Conservation (phyloP, 2,329 filamentous ascomycete species). For the Acephala macrosclerotiorum region DNA sequence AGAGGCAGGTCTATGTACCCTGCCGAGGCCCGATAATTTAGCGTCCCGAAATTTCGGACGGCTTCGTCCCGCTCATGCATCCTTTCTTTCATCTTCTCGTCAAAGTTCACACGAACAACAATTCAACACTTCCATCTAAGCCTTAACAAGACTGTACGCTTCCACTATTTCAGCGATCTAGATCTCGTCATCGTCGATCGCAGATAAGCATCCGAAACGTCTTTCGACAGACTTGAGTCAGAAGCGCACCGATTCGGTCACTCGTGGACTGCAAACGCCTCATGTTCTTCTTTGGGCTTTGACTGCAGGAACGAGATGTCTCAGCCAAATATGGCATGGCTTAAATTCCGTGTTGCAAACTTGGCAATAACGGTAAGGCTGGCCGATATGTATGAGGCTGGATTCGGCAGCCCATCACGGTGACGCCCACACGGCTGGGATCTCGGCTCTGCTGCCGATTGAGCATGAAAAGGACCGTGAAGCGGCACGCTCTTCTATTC, state of each 20-base stretch:
- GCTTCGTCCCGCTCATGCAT: not conserved
- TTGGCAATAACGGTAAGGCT: conserved; percentile 4
- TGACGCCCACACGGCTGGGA: not conserved
- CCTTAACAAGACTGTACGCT: no score
- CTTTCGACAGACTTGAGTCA: no score
- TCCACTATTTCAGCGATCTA: no score
- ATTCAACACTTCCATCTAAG: no score
- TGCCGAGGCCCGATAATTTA: not conserved
- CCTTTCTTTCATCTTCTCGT: not conserved
- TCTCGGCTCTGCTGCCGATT: not conserved
- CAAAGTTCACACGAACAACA: not conserved
- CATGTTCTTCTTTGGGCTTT: not conserved
- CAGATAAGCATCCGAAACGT: no score
- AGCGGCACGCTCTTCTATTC: no score
- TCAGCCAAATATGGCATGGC: not conserved
- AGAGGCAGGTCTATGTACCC: not conserved
- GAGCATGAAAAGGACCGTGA: not conserved
- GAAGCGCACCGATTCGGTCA: no score
- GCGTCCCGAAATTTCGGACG: not conserved
- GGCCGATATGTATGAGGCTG: not conserved
- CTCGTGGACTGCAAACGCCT: no score
- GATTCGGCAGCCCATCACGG: not conserved
- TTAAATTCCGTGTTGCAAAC: not conserved
- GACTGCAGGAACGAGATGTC: not conserved
- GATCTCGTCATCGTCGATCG: no score